Evolutionary conservation across 139 green algal genomes (phyloP).

Genomic region (Gonium pectorale): DNA sequence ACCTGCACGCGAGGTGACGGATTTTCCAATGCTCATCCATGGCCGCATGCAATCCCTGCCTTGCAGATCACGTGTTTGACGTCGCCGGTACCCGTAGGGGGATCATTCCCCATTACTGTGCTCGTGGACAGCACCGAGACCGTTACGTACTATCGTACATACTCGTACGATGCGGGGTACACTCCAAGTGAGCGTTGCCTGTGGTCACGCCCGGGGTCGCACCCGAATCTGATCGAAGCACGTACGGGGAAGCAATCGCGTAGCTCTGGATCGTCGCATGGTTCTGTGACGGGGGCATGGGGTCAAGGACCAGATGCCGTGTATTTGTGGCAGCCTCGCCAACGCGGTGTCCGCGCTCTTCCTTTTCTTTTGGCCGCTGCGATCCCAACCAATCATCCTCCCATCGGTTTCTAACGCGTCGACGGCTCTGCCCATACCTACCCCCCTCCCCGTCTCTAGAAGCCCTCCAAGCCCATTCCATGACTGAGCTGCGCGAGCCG

Average conservation of each 20-base stretch:
- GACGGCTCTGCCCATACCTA: too few species aligned
- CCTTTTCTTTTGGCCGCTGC: too few species aligned
- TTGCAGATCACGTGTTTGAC: constrained; percentile 33
- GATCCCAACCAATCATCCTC: too few species aligned
- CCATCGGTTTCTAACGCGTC: too few species aligned
- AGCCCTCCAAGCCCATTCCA: too few species aligned
- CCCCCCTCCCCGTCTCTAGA: too few species aligned
- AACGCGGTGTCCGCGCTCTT: background rate
- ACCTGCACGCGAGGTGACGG: background rate
- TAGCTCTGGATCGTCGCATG: background rate
- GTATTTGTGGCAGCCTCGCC: background rate
- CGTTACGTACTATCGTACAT: background rate
- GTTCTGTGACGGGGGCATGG: background rate
- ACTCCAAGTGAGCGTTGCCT: background rate
- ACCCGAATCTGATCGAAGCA: background rate
- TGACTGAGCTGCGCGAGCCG: too few species aligned
- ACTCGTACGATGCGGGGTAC: background rate
- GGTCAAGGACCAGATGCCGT: background rate
- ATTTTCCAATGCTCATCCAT: too few species aligned
- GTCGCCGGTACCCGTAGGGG: background rate
- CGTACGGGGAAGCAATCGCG: background rate
- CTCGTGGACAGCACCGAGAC: constrained; percentile 9
- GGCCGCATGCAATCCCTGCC: background rate
- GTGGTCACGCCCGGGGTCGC: background rate
- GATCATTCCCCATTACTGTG: constrained; percentile 14